Base-by-base conservation (phyloP, 768 basidiomycete genomes). In the Psilocybe cyanescens region DNA sequence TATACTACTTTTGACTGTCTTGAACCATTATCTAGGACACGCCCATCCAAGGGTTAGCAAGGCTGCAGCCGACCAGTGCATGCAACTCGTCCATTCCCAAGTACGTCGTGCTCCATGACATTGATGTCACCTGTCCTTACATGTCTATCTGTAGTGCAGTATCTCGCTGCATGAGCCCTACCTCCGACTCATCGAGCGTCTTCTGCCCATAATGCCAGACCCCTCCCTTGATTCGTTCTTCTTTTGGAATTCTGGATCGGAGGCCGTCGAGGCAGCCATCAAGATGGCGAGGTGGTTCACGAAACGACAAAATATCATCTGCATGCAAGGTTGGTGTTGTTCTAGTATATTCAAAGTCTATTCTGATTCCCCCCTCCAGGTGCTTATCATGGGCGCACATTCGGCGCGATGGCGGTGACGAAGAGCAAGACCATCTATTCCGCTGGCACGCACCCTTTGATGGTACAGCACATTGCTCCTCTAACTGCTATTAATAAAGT, bases 231-330 rank as follows among this genome's bases (percentile, higher is more conserved):
- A 97, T 73, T 93, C 93, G 28, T 98, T 98, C 83, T 97, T 95
- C 84, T 94, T 97, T 76, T 94, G 92, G 91, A 98, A 94, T 79
- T 96, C 95, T 2, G 97, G 97, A 2, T 89, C 94, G 0, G 97
- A 99, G 74, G 97, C 95, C 1, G 83, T 95, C 47, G 96, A 97
- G 75, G 93, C 88, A 0, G 83, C 94, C 2, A 75, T 99, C 64
- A 98, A 97, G 78, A 87, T 98, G 78, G 91, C 92, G 3, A 85
- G 96, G 35, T 70, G 74, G 28, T 78, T 88, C 35, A 98, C 96
- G 1, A 87, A 89, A 31, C 81, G 85, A 64, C 94, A 94, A 72
- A 95, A 97, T 71, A 84, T 99, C 61, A 94, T 99, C 57, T 79
- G 85, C 61, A 93, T 99, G 90, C 95, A 97, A 76, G 96, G 93